Conservation (phyloP, 148 eudicot species). For the Rhododendron simsii region DNA sequence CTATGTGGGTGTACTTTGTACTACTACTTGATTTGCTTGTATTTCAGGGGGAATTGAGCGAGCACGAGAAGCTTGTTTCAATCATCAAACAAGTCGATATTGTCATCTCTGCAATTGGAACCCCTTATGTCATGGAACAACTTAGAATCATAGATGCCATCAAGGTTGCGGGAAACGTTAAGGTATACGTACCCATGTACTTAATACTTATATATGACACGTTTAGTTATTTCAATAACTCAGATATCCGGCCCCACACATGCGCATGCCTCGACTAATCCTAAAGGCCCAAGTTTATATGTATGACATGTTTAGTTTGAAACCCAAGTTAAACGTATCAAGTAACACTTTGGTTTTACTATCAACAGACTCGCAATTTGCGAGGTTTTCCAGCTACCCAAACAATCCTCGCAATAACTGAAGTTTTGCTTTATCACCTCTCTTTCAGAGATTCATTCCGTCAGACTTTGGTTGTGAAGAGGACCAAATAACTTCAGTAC, state of each 20-base stretch:
- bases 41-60: slow-evolving; percentile 8
- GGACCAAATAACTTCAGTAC: slow-evolving; percentile 1
- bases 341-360: background rate
- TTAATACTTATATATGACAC: background rate
- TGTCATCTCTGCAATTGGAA: background rate
- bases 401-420: too few relatives aligned
- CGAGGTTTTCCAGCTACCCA: background rate
- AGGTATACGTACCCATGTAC: background rate
- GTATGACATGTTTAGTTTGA: too few relatives aligned
- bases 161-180: slow-evolving; percentile 7
- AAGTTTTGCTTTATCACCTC: too few relatives aligned
- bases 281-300: too few relatives aligned
- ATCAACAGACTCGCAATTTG: background rate
- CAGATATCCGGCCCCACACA: too few relatives aligned
- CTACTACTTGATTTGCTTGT: background rate
- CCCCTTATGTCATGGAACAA: slow-evolving; percentile 6
- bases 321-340: background rate
- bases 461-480: slow-evolving; percentile 17
- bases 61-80: slow-evolving; percentile 13
- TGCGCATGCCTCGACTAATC: too few relatives aligned
- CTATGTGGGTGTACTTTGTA: too few relatives aligned
- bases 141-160: slow-evolving; percentile 12
- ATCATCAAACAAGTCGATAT: slow-evolving; percentile 8
- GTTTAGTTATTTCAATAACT: background rate
- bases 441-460: slow-evolving; percentile 17